Evolutionary conservation across 352 stramenopile species (phyloP).

Genomic region (Pythium phragmiticola): DNA sequence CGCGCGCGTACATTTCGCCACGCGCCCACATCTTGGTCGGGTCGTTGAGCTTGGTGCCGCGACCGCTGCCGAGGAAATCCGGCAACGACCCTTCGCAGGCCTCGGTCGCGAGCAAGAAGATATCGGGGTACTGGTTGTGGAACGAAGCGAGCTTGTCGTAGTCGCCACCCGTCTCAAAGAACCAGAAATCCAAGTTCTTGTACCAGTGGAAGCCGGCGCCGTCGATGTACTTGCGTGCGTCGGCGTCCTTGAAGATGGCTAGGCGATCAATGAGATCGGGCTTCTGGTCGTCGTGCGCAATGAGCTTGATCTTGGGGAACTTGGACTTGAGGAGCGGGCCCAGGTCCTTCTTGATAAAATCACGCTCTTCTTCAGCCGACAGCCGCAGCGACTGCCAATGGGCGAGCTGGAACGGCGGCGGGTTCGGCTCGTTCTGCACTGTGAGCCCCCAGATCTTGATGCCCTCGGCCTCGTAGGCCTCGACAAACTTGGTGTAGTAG

Average conservation of each 20-base stretch:
- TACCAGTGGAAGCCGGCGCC: slow-evolving; percentile 91
- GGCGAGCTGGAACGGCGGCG: slow-evolving; percentile 31
- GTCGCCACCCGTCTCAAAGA: slow-evolving; percentile 30
- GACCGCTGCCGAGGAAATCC: slow-evolving; percentile 43
- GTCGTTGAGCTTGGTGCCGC: slow-evolving; percentile 48
- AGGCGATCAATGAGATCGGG: slow-evolving; percentile 43
- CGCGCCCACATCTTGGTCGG: slow-evolving; percentile 54
- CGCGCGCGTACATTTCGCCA: slow-evolving; percentile 77
- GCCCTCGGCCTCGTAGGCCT: slow-evolving; percentile 71
- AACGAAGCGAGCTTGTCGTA: slow-evolving; percentile 52
- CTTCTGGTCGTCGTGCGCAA: slow-evolving; percentile 90
- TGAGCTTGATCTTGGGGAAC: slow-evolving; percentile 58
- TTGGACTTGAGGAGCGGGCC: slow-evolving; percentile 61
- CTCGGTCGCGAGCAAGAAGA: slow-evolving; percentile 85
- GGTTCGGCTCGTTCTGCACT: slow-evolving; percentile 82
- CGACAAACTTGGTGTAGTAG: slow-evolving; percentile 80
- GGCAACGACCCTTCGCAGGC: slow-evolving; percentile 67
- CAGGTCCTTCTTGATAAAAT: slow-evolving; percentile 80
- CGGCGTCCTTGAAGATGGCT: slow-evolving; percentile 41
- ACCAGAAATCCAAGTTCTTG: slow-evolving; percentile 56
- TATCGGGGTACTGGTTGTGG: slow-evolving; percentile 53
- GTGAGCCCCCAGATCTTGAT: slow-evolving; percentile 81
- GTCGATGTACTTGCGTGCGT: slow-evolving; percentile 69
- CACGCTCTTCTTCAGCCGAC: slow-evolving; percentile 37
- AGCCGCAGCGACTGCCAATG: slow-evolving; percentile 63